Percentiles rank a stretch among this genome's conserved stretches.
Evolutionary conservation across 352 stramenopile species (phyloP).

Genomic region (Plasmopara halstedii): DNA sequence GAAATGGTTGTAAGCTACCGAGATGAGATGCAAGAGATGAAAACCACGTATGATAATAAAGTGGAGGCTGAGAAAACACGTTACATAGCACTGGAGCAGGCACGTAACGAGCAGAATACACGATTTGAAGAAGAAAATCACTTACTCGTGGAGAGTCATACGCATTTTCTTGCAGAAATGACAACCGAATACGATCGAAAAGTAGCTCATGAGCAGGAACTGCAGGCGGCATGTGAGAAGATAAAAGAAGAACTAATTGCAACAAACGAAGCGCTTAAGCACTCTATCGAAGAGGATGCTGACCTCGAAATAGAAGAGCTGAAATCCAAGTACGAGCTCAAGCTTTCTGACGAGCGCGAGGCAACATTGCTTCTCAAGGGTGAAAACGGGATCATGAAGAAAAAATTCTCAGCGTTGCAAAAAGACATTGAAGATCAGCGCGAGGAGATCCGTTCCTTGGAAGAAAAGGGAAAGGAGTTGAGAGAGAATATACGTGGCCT

Average conservation of each 20-base stretch:
- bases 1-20: conserved; percentile 87
- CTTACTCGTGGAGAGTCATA: conserved; percentile 68
- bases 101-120: conserved; percentile 62
- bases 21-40: conserved; percentile 85
- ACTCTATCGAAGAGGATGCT: conserved; percentile 90
- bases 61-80: conserved; percentile 88
- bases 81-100: conserved; percentile 77
- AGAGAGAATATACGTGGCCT: conserved; percentile 88
- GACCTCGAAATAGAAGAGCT: conserved; percentile 92
- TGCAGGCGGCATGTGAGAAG: conserved; percentile 54
- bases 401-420: conserved; percentile 91
- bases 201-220: conserved; percentile 75
- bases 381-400: conserved; percentile 96
- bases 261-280: conserved; percentile 87
- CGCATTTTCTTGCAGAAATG: conserved; percentile 86
- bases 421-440: conserved; percentile 94
- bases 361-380: conserved; percentile 91
- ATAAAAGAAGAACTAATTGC: conserved; percentile 66
- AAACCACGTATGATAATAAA: conserved; percentile 86
- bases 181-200: conserved; percentile 90
- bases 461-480: conserved; percentile 91
- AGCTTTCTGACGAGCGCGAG: conserved; percentile 85
- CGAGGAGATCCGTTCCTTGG: conserved; percentile 87
- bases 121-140: conserved; percentile 74
- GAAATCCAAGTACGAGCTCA: conserved; percentile 87